Base-by-base conservation (phyloP, 1,284 basidiomycete genomes). In the Meira nashicola region DNA sequence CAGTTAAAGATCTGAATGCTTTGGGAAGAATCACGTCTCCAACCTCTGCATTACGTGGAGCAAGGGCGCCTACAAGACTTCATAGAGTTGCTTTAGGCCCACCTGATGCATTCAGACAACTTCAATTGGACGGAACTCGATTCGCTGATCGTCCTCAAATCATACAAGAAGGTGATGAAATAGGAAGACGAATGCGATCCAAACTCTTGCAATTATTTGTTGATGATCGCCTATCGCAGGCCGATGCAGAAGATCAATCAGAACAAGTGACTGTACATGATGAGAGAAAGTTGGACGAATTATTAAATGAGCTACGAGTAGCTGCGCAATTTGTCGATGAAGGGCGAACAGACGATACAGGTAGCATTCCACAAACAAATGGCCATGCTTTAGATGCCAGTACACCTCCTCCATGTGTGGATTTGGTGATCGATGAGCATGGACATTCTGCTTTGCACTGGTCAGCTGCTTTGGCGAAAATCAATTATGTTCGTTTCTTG, bases 391-490 rank as follows among this genome's bases (percentile, higher is more conserved):
- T 83, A 64, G 83, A 86, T 65, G 82, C 82, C 25, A 88, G 89
- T 62, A 87, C 89, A 65, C 84, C 88, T 0, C 71, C 73, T 17
- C 73, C 82, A 2, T 82, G 89, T 3, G 77, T 90, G 2, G 84
- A 87, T 57, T 79, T 87, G 23, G 67, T 77, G 50, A 74, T 74
- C 40, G 95, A 99, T 73, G 91, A 96, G 65, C 88, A 93, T 73
- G 90, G 92, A 0, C 94, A 99, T 79, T 92, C 92, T 0, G 88
- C 94, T 6, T 82, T 99, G 28, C 95, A 99, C 78, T 86, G 96
- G 76, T 93, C 95, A 0, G 87, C 91, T 6, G 90, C 92, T 39
- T 83, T 97, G 46, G 91, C 87, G 1, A 85, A 89, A 23, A 63
- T 76, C 47, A 58, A 64, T 28, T 64, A 76, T 1, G 74, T 77